phyloP scores from a whole-genome alignment of 331 rosid genomes.

The Erythrophleum ivorense region DNA sequence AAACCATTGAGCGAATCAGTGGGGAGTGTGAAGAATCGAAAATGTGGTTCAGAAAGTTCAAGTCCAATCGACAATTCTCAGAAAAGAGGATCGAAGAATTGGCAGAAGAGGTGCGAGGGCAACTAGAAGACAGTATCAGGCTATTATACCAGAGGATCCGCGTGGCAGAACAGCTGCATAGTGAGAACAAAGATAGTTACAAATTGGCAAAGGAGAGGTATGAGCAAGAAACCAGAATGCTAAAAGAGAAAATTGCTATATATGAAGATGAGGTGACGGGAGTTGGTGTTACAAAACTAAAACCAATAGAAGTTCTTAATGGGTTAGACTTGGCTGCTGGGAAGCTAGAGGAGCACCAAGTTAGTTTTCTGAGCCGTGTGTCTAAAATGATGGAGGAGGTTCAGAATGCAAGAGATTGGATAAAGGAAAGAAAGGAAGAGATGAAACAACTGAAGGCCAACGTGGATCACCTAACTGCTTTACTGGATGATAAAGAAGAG shows the following conservation, averaged over 20 bases:
- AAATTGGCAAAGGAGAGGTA: conserved; percentile 35
- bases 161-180: conserved; percentile 57
- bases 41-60: conserved; percentile 35
- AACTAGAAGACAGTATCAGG: conserved; percentile 54
- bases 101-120: conserved; percentile 44
- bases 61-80: conserved; percentile 33
- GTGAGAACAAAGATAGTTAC: conserved; percentile 52
- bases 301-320: conserved; percentile 8
- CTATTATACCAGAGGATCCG: conserved; percentile 48
- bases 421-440: conserved; percentile 38
- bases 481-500: conserved; percentile 54
- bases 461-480: conserved; percentile 31
- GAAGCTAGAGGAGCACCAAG: conserved; percentile 45
- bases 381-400: conserved; percentile 43
- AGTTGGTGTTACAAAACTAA: conserved; percentile 16
- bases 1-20: conserved; percentile 33
- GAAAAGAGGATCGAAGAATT: conserved; percentile 60
- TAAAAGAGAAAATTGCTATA: conserved; percentile 43
- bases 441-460: conserved; percentile 42
- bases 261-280: conserved; percentile 39
- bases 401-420: conserved; percentile 49
- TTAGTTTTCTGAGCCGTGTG: conserved; percentile 24
- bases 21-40: conserved; percentile 36
- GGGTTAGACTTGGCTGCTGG: conserved; percentile 33
- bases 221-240: conserved; percentile 41